A percentile compares a stretch with the other conserved stretches of the same genome.
phyloP scores from a whole-genome alignment of 768 basidiomycete species.

The Sistotremastrum niveocremeum region DNA sequence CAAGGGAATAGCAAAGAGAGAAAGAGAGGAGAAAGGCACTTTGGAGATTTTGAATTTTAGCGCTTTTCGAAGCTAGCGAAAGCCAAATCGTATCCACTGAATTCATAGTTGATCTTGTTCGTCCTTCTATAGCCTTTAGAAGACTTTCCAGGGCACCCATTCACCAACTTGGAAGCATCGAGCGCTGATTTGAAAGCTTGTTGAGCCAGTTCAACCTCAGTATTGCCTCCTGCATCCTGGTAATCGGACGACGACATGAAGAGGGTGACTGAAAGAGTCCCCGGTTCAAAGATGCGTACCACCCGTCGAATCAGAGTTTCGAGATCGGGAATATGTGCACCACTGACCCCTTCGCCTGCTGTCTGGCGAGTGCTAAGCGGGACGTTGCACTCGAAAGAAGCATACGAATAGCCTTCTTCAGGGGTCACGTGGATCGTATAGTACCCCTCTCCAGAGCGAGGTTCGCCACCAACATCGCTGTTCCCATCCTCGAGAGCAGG shows the following conservation, averaged over 20 bases:
- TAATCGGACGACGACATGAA: conserved; percentile 68
- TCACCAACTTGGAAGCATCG: conserved; percentile 2
- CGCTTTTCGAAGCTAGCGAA: conserved; percentile 73
- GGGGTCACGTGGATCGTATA: conserved; percentile 98
- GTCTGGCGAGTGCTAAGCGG: conserved; percentile 37
- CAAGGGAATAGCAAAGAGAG: too few species aligned
- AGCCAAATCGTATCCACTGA: conserved; percentile 82
- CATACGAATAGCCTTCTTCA: conserved; percentile 96
- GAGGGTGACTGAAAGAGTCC: conserved; percentile 70
- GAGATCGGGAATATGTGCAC: conserved; percentile 52
- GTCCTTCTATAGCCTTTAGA: conserved; percentile 55
- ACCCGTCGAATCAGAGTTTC: conserved; percentile 76
- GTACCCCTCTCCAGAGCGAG: conserved; percentile 63
- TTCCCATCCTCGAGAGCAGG: conserved; percentile 13
- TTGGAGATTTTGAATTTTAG: conserved; percentile 9
- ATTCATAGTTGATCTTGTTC: conserved; percentile 98
- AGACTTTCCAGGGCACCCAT: conserved; percentile 6
- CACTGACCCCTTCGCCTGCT: conserved; percentile 14
- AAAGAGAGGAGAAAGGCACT: too few species aligned
- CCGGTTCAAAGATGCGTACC: conserved; percentile 86
- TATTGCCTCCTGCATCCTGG: conserved; percentile 28
- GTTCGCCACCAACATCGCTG: background rate
- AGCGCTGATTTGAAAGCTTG: conserved; percentile 58
- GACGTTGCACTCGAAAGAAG: conserved; percentile 98
- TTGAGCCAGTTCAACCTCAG: conserved; percentile 58